Base-by-base conservation (phyloP, 768 basidiomycete genomes). In the Pleurotus platypus region DNA sequence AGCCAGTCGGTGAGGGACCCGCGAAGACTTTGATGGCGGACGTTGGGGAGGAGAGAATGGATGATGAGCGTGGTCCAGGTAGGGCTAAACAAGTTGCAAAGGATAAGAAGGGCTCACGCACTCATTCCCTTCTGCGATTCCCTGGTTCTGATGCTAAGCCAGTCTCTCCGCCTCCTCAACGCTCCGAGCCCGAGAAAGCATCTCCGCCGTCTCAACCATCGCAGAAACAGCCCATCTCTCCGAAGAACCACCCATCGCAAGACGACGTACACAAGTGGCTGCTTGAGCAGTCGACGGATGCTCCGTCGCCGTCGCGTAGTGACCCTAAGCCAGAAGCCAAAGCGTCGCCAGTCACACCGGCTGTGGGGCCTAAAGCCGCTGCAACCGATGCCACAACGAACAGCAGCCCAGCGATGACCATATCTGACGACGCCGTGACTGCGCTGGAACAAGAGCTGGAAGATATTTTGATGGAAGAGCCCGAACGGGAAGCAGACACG, bases 261-360 rank as follows among this genome's bases (percentile, higher is more conserved):
- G 76, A 80, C 58, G 84, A 86, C 63, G 72, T 83, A 1, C 80
- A 86, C 63, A 82, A 84, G 63, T 85, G 83, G 82, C 70, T 85
- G 54, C 64, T 84, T 59, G 78, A 84, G 64, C 83, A 83, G 37
- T 81, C 74, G 61, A 74, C 76, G 37, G 70, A 76, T 58, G 63
- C 67, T 18, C 67, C 75, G 43, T 69, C 51, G 7, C 61, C 50
- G 40, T 56, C 37, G 35, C 49, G 1, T 59, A 38, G 24, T 22
- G 55, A 26, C 20, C 43, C 43, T 7, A 63, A 54, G 35, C 46
- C 57, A 43, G 59, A 50, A 13, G 57, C 58, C 16, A 42, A 57
- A 43, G 43, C 18, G 16, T 51, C 62, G 24, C 59, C 58, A 54
- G 53, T 72, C 7, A 72, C 72, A 22, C 63, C 66, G 13, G 61